Conservation (phyloP, 1,284 basidiomycete genomes). For the Kalmanozyma brasiliensis region DNA sequence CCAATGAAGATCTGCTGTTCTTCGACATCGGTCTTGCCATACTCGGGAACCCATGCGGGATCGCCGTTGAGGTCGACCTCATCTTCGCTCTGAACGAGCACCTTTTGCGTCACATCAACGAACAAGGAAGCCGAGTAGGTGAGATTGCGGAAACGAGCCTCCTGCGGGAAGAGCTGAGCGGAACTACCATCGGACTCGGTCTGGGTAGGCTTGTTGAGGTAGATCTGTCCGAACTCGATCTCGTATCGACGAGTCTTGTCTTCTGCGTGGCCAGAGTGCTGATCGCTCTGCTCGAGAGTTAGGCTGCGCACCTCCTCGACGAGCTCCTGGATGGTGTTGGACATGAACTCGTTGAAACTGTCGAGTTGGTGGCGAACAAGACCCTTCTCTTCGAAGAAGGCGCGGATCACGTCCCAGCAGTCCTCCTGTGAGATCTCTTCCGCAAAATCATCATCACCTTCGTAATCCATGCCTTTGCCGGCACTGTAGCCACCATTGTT, state of each 20-base stretch:
- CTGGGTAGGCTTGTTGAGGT: constrained; percentile 90
- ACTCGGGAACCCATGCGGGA: constrained; percentile 78
- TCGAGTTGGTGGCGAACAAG: constrained; percentile 97
- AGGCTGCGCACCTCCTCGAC: constrained; percentile 95
- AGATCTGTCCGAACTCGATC: constrained; percentile 97
- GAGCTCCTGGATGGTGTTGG: constrained; percentile 99
- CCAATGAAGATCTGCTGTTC: constrained; percentile 91
- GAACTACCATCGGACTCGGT: constrained; percentile 96
- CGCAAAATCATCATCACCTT: constrained; percentile 53
- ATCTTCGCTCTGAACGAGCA: constrained; percentile 81
- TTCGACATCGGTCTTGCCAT: constrained; percentile 73
- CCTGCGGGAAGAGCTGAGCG: constrained; percentile 94
- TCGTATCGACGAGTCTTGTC: constrained; percentile 84
- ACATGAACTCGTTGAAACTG: constrained; percentile 98
- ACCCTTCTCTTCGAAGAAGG: constrained; percentile 97
- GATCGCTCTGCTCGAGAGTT: constrained; percentile 93
- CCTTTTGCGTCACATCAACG: constrained; percentile 91
- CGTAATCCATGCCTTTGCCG: constrained; percentile 34
- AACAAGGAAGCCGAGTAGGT: constrained; percentile 97
- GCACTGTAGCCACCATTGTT: constrained; percentile 20
- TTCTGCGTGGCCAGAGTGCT: constrained; percentile 77
- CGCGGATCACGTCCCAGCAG: constrained; percentile 75
- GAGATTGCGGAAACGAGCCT: constrained; percentile 91
- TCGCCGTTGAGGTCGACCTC: constrained; percentile 78
- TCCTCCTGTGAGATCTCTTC: constrained; percentile 66